Percentiles rank a stretch among this genome's conserved stretches.
These are phyloP conservation scores for Phytophthora syringae DNA, from an alignment of 352 stramenopile genomes.

Conservation along the genomic window DNA sequence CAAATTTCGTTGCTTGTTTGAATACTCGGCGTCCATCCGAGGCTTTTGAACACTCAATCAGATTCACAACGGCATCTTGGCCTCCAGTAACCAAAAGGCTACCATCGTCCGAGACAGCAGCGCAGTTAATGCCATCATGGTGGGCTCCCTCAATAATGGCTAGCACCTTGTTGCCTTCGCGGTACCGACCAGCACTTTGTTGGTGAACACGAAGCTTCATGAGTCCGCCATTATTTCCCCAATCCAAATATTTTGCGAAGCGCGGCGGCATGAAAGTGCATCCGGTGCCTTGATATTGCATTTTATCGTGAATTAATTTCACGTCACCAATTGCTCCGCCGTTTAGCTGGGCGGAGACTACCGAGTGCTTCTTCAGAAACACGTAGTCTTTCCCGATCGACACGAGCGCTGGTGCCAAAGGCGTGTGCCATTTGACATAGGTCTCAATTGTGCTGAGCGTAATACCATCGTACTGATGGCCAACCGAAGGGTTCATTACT, in stretches of 20 bases:
- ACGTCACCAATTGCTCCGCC: constrained; percentile 64
- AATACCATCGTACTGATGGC: constrained; percentile 62
- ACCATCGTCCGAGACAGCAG: constrained; percentile 65
- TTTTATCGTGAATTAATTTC: constrained; percentile 63
- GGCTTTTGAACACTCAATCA: constrained; percentile 70
- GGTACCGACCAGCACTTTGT: constrained; percentile 44
- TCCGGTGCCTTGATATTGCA: constrained; percentile 52
- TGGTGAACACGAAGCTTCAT: constrained; percentile 74
- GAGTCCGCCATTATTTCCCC: constrained; percentile 49
- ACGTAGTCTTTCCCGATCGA: constrained; percentile 84
- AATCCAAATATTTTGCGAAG: constrained; percentile 83
- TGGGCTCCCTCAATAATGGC: constrained; percentile 73
- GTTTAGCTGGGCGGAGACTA: constrained; percentile 34
- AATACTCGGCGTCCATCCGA: constrained; percentile 62
- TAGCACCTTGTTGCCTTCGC: constrained; percentile 71
- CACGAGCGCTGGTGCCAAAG: constrained; percentile 67
- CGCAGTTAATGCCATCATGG: constrained; percentile 60
- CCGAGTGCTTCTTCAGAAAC: constrained; percentile 63
- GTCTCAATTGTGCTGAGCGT: constrained; percentile 68
- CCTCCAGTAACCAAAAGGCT: constrained; percentile 65
- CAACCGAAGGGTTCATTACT: constrained; percentile 22
- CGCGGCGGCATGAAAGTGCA: constrained; percentile 71
- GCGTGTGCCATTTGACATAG: constrained; percentile 81
- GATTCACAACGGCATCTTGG: constrained; percentile 74
- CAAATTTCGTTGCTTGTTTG: constrained; percentile 70